These are phyloP conservation scores for Populus trichocarpa DNA, from an alignment of 441 rosid species.

Conservation along the genomic window DNA sequence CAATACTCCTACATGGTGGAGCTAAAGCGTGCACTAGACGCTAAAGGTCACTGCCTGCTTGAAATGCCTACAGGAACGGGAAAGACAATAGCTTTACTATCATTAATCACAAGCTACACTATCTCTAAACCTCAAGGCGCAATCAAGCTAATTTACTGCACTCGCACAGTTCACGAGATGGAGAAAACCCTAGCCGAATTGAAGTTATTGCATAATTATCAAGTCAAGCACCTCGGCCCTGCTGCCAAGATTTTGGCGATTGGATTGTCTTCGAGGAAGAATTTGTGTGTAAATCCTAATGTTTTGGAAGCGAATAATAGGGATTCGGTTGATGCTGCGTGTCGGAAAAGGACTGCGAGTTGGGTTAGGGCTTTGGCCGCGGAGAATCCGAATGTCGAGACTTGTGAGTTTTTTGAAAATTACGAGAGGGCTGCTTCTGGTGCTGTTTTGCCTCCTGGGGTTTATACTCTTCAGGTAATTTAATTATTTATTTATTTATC, in stretches of 20 bases:
- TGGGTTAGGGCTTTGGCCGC: slow-evolving; percentile 82
- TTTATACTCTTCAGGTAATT: slow-evolving; percentile 80
- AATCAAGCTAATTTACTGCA: slow-evolving; percentile 86
- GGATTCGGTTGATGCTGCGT: slow-evolving; percentile 92
- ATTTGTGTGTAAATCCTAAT: slow-evolving; percentile 72
- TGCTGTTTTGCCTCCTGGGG: slow-evolving; percentile 88
- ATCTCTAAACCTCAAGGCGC: slow-evolving; percentile 65
- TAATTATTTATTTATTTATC: too few relatives aligned
- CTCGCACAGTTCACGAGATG: slow-evolving; percentile 98
- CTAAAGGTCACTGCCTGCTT: slow-evolving; percentile 94
- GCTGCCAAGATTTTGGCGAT: slow-evolving; percentile 75
- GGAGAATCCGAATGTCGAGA: slow-evolving; percentile 66
- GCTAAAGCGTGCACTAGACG: slow-evolving; percentile 87
- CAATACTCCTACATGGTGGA: slow-evolving; percentile 91
- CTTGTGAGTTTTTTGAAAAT: slow-evolving; percentile 79
- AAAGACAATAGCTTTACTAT: slow-evolving; percentile 89
- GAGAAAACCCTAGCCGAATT: slow-evolving; percentile 93
- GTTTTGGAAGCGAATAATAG: slow-evolving; percentile 82
- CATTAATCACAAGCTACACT: slow-evolving; percentile 79
- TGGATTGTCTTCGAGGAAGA: slow-evolving; percentile 85
- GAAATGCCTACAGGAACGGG: slow-evolving; percentile 99
- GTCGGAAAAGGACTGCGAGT: slow-evolving; percentile 85
- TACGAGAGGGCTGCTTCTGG: slow-evolving; percentile 74
- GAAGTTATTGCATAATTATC: slow-evolving; percentile 68
- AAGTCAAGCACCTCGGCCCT: slow-evolving; percentile 55